phyloP scores from a whole-genome alignment of 2,329 filamentous ascomycete species.

The Microsporum canis region DNA sequence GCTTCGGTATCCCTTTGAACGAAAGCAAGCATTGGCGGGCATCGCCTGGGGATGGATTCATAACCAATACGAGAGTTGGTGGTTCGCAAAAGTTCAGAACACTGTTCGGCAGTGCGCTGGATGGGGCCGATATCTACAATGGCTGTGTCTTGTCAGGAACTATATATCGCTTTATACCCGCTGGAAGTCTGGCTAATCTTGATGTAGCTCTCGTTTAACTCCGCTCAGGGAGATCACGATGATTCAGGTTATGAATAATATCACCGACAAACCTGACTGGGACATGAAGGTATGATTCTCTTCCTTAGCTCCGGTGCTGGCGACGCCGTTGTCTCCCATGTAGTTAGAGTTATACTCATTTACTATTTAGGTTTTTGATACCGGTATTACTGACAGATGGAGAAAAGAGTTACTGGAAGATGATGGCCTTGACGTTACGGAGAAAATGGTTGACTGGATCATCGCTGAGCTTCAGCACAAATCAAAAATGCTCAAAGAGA shows the following conservation, averaged over 20 bases:
- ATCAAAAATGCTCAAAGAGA: constrained; percentile 29
- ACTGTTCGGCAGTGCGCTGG: neutral
- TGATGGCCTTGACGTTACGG: constrained; percentile 19
- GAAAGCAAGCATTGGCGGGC: neutral
- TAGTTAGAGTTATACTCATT: neutral
- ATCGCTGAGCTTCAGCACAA: constrained; percentile 42
- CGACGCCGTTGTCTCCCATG: no score
- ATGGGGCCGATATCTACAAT: neutral
- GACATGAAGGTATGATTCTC: constrained; percentile 25
- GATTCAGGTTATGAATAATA: constrained; percentile 32
- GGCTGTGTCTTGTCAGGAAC: neutral
- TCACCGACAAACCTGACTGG: constrained; percentile 37
- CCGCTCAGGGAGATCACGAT: constrained; percentile 30
- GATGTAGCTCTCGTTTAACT: neutral
- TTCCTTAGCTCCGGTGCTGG: neutral
- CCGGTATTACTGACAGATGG: constrained; percentile 27
- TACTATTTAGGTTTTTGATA: constrained; percentile 24
- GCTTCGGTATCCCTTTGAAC: neutral
- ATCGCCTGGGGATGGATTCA: neutral
- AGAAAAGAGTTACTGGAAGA: constrained; percentile 18
- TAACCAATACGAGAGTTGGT: neutral
- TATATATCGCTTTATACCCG: no score
- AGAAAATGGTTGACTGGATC: constrained; percentile 30
- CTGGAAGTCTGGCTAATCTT: neutral
- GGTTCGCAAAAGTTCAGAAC: neutral